A percentile compares a stretch with the other conserved stretches of the same genome.
These are phyloP conservation scores for Fusarium compactum DNA, from an alignment of 2,329 filamentous ascomycete species.

Conservation along the genomic window DNA sequence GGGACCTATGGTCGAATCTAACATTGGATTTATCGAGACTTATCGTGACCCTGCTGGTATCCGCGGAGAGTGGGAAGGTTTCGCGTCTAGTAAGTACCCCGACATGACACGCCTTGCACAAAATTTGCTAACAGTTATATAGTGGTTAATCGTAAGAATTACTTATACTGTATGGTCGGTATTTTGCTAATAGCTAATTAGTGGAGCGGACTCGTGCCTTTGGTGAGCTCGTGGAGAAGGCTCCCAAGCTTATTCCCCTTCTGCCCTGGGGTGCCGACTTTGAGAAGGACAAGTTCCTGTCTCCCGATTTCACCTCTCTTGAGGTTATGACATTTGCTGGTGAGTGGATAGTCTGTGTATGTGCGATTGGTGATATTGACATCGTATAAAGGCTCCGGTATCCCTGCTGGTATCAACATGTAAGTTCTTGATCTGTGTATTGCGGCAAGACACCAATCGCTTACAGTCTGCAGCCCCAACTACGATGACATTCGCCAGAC, in stretches of 20 bases:
- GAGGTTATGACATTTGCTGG: slow-evolving; percentile 85
- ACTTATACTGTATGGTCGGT: background rate
- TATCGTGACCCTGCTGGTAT: slow-evolving; percentile 86
- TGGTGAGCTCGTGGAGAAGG: slow-evolving; percentile 83
- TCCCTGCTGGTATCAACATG: slow-evolving; percentile 76
- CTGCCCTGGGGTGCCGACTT: slow-evolving; percentile 90
- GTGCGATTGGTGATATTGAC: slow-evolving; percentile 50
- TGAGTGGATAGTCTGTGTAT: slow-evolving; percentile 11
- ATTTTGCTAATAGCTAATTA: slow-evolving; percentile 33
- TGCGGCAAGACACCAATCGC: background rate
- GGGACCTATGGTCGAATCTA: slow-evolving; percentile 81
- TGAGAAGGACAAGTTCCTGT: slow-evolving; percentile 95
- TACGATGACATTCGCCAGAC: slow-evolving; percentile 84
- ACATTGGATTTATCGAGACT: slow-evolving; percentile 87
- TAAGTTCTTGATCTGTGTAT: slow-evolving; percentile 39
- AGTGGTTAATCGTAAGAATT: slow-evolving; percentile 74
- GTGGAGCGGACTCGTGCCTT: slow-evolving; percentile 90
- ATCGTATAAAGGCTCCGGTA: slow-evolving; percentile 64
- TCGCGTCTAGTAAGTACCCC: slow-evolving; percentile 68
- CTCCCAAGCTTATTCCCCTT: slow-evolving; percentile 85
- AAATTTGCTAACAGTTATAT: slow-evolving; percentile 34
- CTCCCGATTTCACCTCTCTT: slow-evolving; percentile 94
- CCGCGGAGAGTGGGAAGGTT: slow-evolving; percentile 87
- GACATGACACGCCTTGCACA: background rate
- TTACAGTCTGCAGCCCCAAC: slow-evolving; percentile 61